Evolutionary conservation across 345 rosid species (phyloP).

Genomic region (Pugionium dolabratum): DNA sequence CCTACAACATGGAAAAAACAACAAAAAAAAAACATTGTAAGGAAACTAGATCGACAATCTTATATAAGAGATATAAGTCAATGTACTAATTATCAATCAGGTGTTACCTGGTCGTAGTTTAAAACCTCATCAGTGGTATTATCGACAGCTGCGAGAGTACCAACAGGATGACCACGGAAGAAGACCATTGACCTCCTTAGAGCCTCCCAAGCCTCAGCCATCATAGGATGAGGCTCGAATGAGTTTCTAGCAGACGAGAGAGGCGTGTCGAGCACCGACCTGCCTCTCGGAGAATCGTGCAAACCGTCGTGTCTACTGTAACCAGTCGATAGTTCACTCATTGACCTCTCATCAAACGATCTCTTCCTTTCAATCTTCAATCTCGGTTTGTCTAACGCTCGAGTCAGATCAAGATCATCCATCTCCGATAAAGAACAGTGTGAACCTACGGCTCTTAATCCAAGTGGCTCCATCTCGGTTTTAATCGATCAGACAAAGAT

Average conservation of each 20-base stretch:
- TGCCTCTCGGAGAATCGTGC: conserved; percentile 56
- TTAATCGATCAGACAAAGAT: conserved; percentile 24
- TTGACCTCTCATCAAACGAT: conserved; percentile 91
- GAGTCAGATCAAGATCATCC: conserved; percentile 76
- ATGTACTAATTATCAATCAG: background rate
- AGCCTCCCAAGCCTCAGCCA: conserved; percentile 87
- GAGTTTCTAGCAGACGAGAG: conserved; percentile 80
- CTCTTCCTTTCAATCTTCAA: conserved; percentile 88
- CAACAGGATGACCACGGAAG: conserved; percentile 73
- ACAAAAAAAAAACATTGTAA: too few species aligned
- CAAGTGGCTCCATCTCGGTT: conserved; percentile 48
- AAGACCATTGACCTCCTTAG: conserved; percentile 64
- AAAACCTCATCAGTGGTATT: conserved; percentile 84
- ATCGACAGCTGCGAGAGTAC: conserved; percentile 78
- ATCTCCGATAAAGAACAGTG: conserved; percentile 70
- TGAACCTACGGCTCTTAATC: conserved; percentile 66
- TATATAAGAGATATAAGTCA: background rate
- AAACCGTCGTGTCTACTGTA: conserved; percentile 45
- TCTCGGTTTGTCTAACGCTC: conserved; percentile 83
- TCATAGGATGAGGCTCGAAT: conserved; percentile 65
- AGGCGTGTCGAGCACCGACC: conserved; percentile 82
- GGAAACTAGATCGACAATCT: too few species aligned
- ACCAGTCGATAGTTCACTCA: conserved; percentile 85
- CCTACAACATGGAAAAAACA: conserved; percentile 41
- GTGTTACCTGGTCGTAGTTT: conserved; percentile 83